Evolutionary conservation across 2,329 filamentous ascomycete genomes (phyloP).

Genomic region (Diaporthe nobilis): DNA sequence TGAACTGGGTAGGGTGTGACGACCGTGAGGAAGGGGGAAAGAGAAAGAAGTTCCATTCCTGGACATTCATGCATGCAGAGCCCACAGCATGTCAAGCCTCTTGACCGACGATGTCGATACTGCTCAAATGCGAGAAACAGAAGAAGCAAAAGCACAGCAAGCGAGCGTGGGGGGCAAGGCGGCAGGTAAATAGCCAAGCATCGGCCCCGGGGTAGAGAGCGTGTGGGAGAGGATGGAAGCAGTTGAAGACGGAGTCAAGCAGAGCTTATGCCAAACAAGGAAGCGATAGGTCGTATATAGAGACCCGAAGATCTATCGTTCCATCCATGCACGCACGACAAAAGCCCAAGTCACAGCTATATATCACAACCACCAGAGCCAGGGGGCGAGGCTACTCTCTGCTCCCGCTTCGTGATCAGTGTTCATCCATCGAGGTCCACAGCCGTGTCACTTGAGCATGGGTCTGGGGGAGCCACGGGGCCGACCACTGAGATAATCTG

Average conservation of each 20-base stretch:
- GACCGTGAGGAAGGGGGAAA: not conserved
- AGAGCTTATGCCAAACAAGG: conserved; percentile 15
- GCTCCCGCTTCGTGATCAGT: conserved; percentile 32
- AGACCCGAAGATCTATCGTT: not conserved
- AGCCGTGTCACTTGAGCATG: conserved; percentile 37
- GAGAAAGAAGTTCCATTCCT: conserved; percentile 34
- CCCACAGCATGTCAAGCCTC: conserved; percentile 18
- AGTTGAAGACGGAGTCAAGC: conserved; percentile 3
- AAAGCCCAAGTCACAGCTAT: conserved; percentile 29
- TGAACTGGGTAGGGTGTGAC: conserved; percentile 13
- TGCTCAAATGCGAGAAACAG: conserved; percentile 5
- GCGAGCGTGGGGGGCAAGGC: conserved; percentile 21
- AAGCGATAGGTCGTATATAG: conserved; percentile 35
- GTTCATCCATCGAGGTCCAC: conserved; percentile 34
- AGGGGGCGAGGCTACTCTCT: not conserved
- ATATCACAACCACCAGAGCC: conserved; percentile 28
- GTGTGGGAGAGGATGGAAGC: conserved; percentile 12
- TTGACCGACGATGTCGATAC: conserved; percentile 2
- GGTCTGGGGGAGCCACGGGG: conserved; percentile 1
- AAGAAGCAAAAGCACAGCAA: conserved; percentile 28
- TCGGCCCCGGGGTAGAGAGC: conserved; percentile 10
- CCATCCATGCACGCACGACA: conserved; percentile 13
- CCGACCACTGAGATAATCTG: not conserved
- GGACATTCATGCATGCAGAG: conserved; percentile 6
- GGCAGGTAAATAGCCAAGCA: conserved; percentile 26